Base-by-base conservation (phyloP, 164 flowering plant genomes). In the Tetrastigma voinierianum region DNA sequence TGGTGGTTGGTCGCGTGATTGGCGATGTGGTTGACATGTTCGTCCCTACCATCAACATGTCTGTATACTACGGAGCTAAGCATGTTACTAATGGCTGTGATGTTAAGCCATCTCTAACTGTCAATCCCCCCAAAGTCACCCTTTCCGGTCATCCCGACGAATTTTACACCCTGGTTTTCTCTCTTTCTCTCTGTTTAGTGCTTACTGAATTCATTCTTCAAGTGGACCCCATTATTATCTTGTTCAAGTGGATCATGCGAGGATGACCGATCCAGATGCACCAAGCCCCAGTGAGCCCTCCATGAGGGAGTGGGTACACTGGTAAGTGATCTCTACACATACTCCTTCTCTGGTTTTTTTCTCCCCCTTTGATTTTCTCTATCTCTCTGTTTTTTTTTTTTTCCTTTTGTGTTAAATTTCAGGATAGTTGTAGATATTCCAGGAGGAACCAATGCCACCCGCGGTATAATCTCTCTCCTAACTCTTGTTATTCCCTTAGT, bases 21-120 rank as follows among this genome's bases (percentile, higher is more conserved):
- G 97, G 93, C 0, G 97, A 91, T 47, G 97, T 91, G 5, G 83
- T 91, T 8, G 97, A 87, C 75, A 83, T 84, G 88, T 91, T 91
- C 53, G 77, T 86, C 16, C 97, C 97, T 0, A 72, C 64, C 9
- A 78, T 79, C 11, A 56, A 16, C 76, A 82, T 89, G 87, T 73
- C 85, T 18, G 86, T 85, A 3, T 71, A 71, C 74, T 89, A 77
- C 20, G 87, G 79, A n/a, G n/a, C n/a, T n/a, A n/a, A n/a, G n/a
- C n/a, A n/a, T n/a, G n/a, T n/a, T n/a, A n/a, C n/a, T n/a, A n/a
- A n/a, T n/a, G n/a, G n/a, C n/a, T n/a, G n/a, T n/a, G n/a, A n/a
- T n/a, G n/a, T n/a, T n/a, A n/a, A n/a, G n/a, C n/a, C n/a, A n/a
- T n/a, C n/a, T n/a, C n/a, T n/a, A n/a, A n/a, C n/a, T n/a, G n/a